Evolutionary conservation across 164 flowering plant genomes (phyloP), one percentile per base, ranked within the genome.

Genomic region (Aristolochia californica): DNA sequence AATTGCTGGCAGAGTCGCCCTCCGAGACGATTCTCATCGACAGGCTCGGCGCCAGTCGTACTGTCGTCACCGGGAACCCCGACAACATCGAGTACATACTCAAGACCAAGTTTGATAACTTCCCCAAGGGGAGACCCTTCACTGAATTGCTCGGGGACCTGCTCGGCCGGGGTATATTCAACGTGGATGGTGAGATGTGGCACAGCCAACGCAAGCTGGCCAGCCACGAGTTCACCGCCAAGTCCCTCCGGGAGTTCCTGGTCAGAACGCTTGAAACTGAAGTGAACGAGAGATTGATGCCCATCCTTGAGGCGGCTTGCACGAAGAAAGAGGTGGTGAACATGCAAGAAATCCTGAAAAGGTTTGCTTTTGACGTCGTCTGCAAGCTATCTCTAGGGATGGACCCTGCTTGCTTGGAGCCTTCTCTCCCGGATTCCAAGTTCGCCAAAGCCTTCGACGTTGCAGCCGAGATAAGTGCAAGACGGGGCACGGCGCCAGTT

Each of bases 151-250:
- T 87, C 24, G 88, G 85, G 0, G 88, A 87, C 62, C 69, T 87
- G 24, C 81, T 87, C 7, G 95, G 95, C 7, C 16, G 59, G 0
- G 95, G 95, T 3, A 87, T 87, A 13, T 87, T 87, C 64, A 87
- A 82, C 55, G 80, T 69, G 24, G 95, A 86, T 56, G 95, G 95
- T 1, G 82, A 74, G 26, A 28, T 66, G 2, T 87, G 95, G 95
- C 49, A 62, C 67, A 25, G 45, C 0, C 90, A 82, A 54, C 66
- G 90, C 17, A 87, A 82, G 70, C 25, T 82, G 5, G 86, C 76
- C 0, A 79, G 85, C 62, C 88, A 80, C 48, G 82, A 79, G 65
- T 87, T 87, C 63, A 76, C 65, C 51, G 53, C 83, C 12, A 71
- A 60, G 57, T 75, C 83, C 0, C 43, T 87, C 47, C 49, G 80